Base-by-base conservation (phyloP, 805 yeast species). In the Citeromyces matritensis region DNA sequence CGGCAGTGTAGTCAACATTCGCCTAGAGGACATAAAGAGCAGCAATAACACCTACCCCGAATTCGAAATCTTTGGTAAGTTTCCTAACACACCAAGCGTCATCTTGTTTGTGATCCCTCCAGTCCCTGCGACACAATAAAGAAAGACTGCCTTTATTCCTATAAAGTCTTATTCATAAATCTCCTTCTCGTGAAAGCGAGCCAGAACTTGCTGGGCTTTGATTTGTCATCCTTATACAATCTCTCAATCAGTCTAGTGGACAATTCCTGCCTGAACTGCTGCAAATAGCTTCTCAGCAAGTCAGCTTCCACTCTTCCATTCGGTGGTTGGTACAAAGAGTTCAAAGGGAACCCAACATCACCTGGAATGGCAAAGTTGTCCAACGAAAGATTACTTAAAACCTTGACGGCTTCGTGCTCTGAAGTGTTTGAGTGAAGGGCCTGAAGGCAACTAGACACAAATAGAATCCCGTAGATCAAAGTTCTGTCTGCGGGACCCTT, bases 341-440 rank as follows among this genome's bases (percentile, higher is more conserved):
- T 88, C 54, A 91, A 63, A 12, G 97, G 96, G 62, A 91, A 91
- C 9, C 88, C 85, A 6, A 88, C 73, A 38, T 91, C 95, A 15
- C 99, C 99, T 2, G 99, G 99, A 38, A 91, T 66, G 11, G 86
- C 64, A 47, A 91, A 88, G 49, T 74, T 73, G 42, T 88, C 97
- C 35, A 91, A 64, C 1, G 96, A 77, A 40, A 85, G 65, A 47
- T 86, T 86, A 40, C 82, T 85, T 39, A 91, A 65, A n/a, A 62
- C 53, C 38, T 75, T 67, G 15, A 62, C 58, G 0, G 86, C 85
- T 32, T 79, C 86, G 34, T 58, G 60, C 28, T 65, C 57, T 5
- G 65, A 52, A 6, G 69, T 62, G 14, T 60, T 47, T 29, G 63
- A 49, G 33, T 53, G 63, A 39, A 91, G 58, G 36, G 72, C 65